Conservation (phyloP, 768 basidiomycete species). For the Rhizopogon vesiculosus region DNA sequence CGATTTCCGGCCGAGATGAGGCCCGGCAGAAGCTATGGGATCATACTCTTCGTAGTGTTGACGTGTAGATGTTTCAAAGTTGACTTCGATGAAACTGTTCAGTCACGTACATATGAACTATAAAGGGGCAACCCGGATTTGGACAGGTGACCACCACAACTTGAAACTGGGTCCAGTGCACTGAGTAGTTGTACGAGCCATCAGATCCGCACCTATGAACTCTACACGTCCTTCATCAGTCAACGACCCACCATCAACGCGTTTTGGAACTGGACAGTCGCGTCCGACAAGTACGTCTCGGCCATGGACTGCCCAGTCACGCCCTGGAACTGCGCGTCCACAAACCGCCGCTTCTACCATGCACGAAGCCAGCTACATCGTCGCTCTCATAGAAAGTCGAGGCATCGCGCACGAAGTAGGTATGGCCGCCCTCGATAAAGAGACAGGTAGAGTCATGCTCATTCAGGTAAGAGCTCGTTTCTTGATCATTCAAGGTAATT, state of each 20-base stretch:
- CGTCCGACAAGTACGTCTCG: constrained; percentile 24
- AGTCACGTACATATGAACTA: no score
- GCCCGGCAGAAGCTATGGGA: no score
- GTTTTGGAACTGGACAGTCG: constrained; percentile 11
- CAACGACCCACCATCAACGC: constrained; percentile 8
- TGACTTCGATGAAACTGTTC: no score
- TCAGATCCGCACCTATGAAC: background rate
- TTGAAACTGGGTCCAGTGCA: no score
- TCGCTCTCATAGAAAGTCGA: constrained; percentile 72
- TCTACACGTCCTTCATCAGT: background rate
- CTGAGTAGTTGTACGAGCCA: background rate
- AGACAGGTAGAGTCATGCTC: constrained; percentile 69
- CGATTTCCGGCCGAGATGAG: no score
- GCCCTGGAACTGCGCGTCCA: constrained; percentile 47
- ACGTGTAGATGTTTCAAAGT: no score
- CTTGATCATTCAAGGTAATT: background rate
- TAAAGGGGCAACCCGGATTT: no score
- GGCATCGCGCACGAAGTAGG: constrained; percentile 83
- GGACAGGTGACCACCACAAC: no score
- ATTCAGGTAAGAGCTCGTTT: constrained; percentile 57
- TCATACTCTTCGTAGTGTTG: no score
- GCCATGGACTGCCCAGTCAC: constrained; percentile 54
- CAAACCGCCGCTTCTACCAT: constrained; percentile 58
- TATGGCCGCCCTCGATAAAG: constrained; percentile 78
- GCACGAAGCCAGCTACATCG: constrained; percentile 56